Evolutionary conservation across 495 filamentous ascomycete species (phyloP).

Genomic region (Aspergillus conjunctus): DNA sequence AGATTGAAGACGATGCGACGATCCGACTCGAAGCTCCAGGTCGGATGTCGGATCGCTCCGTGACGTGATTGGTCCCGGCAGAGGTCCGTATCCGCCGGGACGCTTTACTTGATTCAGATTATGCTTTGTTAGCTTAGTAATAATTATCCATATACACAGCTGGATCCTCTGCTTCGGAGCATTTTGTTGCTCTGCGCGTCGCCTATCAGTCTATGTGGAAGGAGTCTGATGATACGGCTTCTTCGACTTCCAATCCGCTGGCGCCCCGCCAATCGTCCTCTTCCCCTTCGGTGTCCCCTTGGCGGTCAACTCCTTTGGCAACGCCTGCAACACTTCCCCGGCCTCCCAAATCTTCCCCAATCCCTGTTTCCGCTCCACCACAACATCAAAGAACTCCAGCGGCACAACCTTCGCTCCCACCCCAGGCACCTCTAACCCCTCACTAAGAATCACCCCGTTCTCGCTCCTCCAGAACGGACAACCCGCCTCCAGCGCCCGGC

Average conservation of each 20-base stretch:
- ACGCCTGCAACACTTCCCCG: conserved; percentile 59
- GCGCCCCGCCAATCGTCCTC: conserved; percentile 1
- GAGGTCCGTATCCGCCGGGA: conserved; percentile 1
- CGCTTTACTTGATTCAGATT: not conserved
- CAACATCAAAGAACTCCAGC: conserved; percentile 49
- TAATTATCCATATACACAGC: not conserved
- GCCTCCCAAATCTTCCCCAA: conserved; percentile 67
- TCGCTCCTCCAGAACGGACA: conserved; percentile 85
- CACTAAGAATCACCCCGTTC: conserved; percentile 72
- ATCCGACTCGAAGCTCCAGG: not conserved
- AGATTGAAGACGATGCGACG: not conserved
- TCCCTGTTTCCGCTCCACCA: conserved; percentile 58
- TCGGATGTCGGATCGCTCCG: conserved; percentile 10
- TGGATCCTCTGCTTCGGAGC: not conserved
- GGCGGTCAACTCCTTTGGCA: conserved; percentile 37
- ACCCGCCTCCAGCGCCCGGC: conserved; percentile 59
- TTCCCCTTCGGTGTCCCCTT: conserved; percentile 40
- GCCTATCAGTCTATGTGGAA: not conserved
- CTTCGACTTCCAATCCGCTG: not conserved
- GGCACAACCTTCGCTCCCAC: conserved; percentile 37
- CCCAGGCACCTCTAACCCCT: conserved; percentile 37
- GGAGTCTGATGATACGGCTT: not conserved
- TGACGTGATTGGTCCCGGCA: not conserved
- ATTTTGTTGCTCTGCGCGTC: no score
- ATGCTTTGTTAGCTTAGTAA: not conserved